Evolutionary conservation across 306 rosid genomes (phyloP).

Genomic region (Boehmeria nivea): DNA sequence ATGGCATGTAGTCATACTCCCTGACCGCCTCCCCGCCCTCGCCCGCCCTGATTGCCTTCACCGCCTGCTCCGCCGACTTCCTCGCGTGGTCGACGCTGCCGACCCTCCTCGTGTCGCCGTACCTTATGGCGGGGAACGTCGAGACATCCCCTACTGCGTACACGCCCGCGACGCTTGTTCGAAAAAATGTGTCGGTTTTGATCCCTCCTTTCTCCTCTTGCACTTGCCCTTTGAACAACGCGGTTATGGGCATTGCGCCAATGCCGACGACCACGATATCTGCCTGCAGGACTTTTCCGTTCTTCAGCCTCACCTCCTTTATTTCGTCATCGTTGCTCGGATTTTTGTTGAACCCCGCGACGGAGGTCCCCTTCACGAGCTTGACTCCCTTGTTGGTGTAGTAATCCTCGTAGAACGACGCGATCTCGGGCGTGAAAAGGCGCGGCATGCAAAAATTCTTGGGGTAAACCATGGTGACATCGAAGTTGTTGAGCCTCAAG

Average conservation of each 20-base stretch:
- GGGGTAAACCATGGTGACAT: constrained; percentile 37
- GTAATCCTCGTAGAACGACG: constrained; percentile 34
- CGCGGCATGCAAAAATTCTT: constrained; percentile 23
- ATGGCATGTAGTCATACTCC: constrained; percentile 33
- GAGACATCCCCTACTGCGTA: constrained; percentile 39
- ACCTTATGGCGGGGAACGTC: constrained; percentile 29
- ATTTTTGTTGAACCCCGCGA: constrained; percentile 4
- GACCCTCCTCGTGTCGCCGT: constrained; percentile 36
- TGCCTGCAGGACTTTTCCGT: constrained; percentile 34
- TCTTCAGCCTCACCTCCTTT: constrained; percentile 30
- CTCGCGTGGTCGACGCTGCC: constrained; percentile 47
- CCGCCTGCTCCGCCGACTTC: constrained; percentile 41
- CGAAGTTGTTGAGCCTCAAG: constrained; percentile 30
- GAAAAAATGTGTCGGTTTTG: constrained; percentile 27
- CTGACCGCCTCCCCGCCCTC: constrained; percentile 15
- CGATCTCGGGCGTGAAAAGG: constrained; percentile 35
- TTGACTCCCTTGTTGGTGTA: constrained; percentile 29
- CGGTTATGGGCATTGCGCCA: constrained; percentile 32
- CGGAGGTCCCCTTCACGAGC: constrained; percentile 26
- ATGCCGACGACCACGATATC: constrained; percentile 40
- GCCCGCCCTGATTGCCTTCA: constrained; percentile 28
- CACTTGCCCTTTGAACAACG: constrained; percentile 32
- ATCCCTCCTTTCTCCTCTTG: constrained; percentile 30
- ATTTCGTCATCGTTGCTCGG: constrained; percentile 22
- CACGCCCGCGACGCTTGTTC: constrained; percentile 22